A percentile compares a stretch with the other conserved stretches of the same genome.
phyloP scores from a whole-genome alignment of 441 rosid genomes.

The Pelargonium australe region DNA sequence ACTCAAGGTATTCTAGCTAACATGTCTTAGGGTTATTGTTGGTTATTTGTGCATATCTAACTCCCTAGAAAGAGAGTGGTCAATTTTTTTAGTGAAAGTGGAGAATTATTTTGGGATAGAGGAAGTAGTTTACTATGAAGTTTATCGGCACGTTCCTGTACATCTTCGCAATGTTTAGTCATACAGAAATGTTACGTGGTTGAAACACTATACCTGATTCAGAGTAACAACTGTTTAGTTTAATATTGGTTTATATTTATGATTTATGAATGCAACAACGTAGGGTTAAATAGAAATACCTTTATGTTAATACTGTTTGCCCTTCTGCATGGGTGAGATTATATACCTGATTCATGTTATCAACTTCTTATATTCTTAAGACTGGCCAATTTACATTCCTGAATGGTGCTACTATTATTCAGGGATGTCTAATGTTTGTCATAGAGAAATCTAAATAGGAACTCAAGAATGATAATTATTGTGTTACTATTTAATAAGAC shows the following conservation, averaged over 20 bases:
- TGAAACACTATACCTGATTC: background rate
- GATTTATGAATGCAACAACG: background rate
- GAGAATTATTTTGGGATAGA: no score
- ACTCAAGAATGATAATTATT: background rate
- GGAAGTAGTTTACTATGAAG: slow-evolving; percentile 1
- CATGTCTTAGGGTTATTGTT: no score
- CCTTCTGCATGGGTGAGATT: background rate
- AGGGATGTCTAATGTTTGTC: background rate
- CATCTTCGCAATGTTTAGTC: background rate
- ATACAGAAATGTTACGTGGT: slow-evolving; percentile 3
- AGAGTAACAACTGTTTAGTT: background rate
- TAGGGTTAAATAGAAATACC: background rate
- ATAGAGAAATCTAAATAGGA: background rate
- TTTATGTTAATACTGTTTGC: background rate
- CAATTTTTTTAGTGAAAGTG: no score
- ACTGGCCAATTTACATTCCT: background rate
- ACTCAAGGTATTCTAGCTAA: no score
- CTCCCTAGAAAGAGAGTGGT: no score
- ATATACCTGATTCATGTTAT: background rate
- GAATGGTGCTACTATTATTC: background rate
- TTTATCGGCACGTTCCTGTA: background rate
- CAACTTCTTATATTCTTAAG: background rate
- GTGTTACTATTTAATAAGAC: background rate
- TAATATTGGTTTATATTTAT: background rate
- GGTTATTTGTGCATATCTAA: no score